Conservation (phyloP, 2,329 filamentous ascomycete species). For the Orbilia javanica region DNA sequence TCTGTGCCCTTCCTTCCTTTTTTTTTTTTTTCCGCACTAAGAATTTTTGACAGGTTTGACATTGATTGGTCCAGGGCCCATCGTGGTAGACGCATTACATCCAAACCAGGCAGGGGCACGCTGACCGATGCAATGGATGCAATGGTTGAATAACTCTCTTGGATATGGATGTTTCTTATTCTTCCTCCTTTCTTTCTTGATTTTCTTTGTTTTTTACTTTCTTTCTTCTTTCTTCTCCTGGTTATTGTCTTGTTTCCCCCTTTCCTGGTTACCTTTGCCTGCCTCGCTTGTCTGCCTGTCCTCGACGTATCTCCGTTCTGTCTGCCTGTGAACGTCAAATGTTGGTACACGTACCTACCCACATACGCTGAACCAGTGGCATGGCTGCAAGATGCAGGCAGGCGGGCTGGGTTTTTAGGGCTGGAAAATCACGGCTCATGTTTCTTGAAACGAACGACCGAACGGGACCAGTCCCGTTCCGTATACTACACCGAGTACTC, state of each 20-base stretch:
- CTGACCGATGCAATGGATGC: not conserved
- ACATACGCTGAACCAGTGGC: too few relatives aligned
- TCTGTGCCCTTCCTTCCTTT: too few relatives aligned
- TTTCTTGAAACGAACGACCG: slow-evolving; percentile 32
- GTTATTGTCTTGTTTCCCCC: not conserved
- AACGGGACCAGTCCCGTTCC: slow-evolving; percentile 33
- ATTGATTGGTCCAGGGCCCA: slow-evolving; percentile 30
- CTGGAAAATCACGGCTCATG: slow-evolving; percentile 10
- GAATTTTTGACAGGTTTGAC: slow-evolving; percentile 39
- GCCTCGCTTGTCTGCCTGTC: not conserved
- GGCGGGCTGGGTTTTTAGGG: slow-evolving; percentile 23
- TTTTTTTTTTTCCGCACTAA: slow-evolving; percentile 12
- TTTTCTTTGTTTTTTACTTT: not conserved
- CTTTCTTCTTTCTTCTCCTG: not conserved
- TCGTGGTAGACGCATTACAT: slow-evolving; percentile 25
- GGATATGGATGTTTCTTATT: slow-evolving; percentile 24
- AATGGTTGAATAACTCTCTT: not conserved
- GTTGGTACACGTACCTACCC: not conserved
- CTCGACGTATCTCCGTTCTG: not conserved
- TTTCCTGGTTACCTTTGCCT: slow-evolving; percentile 4
- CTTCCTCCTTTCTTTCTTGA: not conserved
- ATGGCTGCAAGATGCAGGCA: slow-evolving; percentile 4
- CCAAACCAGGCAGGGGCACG: slow-evolving; percentile 1
- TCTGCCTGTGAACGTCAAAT: slow-evolving; percentile 7
- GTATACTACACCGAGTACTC: slow-evolving; percentile 29